Base-by-base conservation (phyloP, 208 protist genomes). In the Trypanosoma platydactyli region DNA sequence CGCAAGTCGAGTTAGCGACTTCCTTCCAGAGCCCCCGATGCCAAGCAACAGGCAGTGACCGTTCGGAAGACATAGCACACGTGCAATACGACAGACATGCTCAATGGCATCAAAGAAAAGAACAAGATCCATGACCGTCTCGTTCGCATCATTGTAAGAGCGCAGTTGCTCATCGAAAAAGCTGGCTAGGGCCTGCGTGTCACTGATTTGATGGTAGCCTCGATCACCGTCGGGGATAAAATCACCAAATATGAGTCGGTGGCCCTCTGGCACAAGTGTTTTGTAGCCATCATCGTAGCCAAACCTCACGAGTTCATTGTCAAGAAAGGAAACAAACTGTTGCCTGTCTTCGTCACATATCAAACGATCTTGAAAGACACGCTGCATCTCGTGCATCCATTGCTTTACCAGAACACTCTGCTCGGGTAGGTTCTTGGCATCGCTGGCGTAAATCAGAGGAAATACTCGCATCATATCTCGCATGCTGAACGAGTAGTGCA, bases 401-500 rank as follows among this genome's bases (percentile, higher is more conserved):
- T 98, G 79, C 44, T 83, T 72, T 41, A 95, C 66, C 11, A 99
- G 62, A 2, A 79, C 72, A n/a, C 77, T 64, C 50, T 71, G 46
- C 24, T 83, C 82, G 15, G 70, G 44, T 27, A 99, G 52, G 41
- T 70, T 77, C 55, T 83, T 93, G 18, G 83, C 44, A 48, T 96
- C 80, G 18, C 78, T 82, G 20, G 80, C 71, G 74, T 97, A 95
- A n/a, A 99, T 69, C 76, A 98, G 94, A 30, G 98, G 94, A 54
- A 99, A 97, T 52, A 99, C 95, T n/a, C 97, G 97, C 73, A 96
- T 92, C 9, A 99, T 77, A 78, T 99, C 98, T 18, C 98, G 92
- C 84, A 99, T 88, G 84, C 99, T 99, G 84, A 99, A 99, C 7
- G 96, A 98, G 80, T 99, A 99, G 74, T 99, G 98, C 38, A 97